Percentiles rank a stretch among this genome's conserved stretches.
Conservation (phyloP, 192 early-diverging fungal species). For the Mortierella antarctica region DNA sequence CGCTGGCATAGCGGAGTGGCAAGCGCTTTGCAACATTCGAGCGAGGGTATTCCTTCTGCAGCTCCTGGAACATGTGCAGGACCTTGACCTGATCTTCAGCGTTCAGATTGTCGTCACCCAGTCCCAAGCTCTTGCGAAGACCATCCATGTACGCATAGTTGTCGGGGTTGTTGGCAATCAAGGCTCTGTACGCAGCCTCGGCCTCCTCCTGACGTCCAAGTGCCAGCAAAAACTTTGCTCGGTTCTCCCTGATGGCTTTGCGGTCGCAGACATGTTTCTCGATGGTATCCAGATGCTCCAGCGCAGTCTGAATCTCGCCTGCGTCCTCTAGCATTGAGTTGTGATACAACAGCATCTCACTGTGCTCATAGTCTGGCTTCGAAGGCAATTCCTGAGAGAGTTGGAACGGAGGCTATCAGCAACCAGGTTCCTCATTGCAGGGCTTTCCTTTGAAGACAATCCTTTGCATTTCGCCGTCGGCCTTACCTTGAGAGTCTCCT, state of each 20-base stretch:
- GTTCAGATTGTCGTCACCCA: conserved; percentile 41
- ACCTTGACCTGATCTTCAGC: conserved; percentile 50
- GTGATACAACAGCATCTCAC: conserved; percentile 89
- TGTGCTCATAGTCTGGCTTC: conserved; percentile 72
- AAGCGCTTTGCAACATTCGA: conserved; percentile 85
- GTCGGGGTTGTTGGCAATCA: conserved; percentile 88
- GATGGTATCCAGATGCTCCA: conserved; percentile 82
- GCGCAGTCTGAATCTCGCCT: conserved; percentile 79
- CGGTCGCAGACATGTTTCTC: conserved; percentile 80
- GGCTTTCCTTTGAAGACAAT: neutral
- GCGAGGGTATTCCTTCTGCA: conserved; percentile 78
- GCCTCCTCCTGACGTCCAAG: conserved; percentile 75
- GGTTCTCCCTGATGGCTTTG: conserved; percentile 79
- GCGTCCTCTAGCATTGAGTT: conserved; percentile 86
- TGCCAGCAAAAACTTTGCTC: conserved; percentile 74
- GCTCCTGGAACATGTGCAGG: conserved; percentile 34
- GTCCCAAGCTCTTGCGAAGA: conserved; percentile 64
- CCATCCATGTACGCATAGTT: conserved; percentile 77
- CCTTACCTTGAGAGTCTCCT: conserved; percentile 75
- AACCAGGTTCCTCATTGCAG: neutral
- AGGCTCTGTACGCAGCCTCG: conserved; percentile 76
- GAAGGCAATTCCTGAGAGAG: conserved; percentile 45
- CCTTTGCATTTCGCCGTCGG: neutral
- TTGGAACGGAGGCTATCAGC: neutral
- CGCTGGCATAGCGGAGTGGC: conserved; percentile 80